These are phyloP conservation scores for Rhizomucor pusillus DNA, from an alignment of 371 early-diverging fungal species.

Conservation along the genomic window DNA sequence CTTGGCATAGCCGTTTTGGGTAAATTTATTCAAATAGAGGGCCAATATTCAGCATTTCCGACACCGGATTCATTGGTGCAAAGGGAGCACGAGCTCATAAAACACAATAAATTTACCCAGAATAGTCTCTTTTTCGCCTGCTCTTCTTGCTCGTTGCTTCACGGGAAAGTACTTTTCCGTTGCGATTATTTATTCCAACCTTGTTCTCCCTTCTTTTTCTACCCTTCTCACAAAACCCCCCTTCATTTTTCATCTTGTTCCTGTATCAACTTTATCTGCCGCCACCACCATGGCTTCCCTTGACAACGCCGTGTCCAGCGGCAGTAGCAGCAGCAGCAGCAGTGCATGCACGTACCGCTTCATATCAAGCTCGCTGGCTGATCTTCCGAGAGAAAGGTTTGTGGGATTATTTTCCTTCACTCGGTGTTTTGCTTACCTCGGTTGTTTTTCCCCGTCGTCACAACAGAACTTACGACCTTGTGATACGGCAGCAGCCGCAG, in stretches of 20 bases:
- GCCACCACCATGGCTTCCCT: background rate
- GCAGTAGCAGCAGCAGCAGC: slow-evolving; percentile 5
- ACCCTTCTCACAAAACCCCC: background rate
- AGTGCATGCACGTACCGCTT: slow-evolving; percentile 42
- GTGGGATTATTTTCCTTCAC: background rate
- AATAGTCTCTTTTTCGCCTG: background rate
- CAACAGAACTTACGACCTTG: slow-evolving; percentile 21
- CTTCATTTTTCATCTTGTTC: background rate
- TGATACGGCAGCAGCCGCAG: slow-evolving; percentile 30
- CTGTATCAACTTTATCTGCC: background rate
- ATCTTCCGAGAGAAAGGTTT: slow-evolving; percentile 34
- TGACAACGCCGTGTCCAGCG: slow-evolving; percentile 1
- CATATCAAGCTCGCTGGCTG: slow-evolving; percentile 32
- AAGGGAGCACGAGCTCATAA: background rate
- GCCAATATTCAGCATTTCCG: slow-evolving; percentile 4
- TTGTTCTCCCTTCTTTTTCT: slow-evolving; percentile 4
- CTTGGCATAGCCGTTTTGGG: slow-evolving; percentile 27
- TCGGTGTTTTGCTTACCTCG: background rate
- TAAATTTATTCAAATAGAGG: slow-evolving; percentile 24
- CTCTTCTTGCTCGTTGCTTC: background rate
- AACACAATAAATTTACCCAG: slow-evolving; percentile 12
- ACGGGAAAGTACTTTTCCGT: slow-evolving; percentile 21
- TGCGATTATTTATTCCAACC: slow-evolving; percentile 9
- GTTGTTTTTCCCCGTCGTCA: background rate
- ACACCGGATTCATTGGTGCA: background rate